A percentile compares a stretch with the other conserved stretches of the same genome.
Conservation (phyloP, 306 rosid species). For the Lathyrus tuberosus region DNA sequence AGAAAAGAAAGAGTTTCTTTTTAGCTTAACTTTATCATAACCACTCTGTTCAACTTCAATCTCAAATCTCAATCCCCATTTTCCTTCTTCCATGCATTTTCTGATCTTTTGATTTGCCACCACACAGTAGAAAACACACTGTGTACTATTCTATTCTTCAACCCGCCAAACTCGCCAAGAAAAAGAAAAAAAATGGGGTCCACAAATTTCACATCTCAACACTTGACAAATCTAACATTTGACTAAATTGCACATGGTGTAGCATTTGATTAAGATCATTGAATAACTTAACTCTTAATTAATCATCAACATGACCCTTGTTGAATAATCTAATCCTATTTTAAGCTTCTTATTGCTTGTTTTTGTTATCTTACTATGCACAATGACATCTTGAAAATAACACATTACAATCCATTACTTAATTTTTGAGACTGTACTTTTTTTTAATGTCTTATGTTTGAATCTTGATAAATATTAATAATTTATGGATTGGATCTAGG, state of each 20-base stretch:
- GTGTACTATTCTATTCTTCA: neutral
- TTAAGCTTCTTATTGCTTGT: conserved; percentile 43
- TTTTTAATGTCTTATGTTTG: no score
- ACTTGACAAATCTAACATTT: neutral
- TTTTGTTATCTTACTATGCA: conserved; percentile 6
- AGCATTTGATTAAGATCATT: neutral
- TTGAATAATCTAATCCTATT: conserved; percentile 24
- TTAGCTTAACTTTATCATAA: neutral
- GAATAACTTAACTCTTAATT: neutral
- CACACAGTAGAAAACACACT: conserved; percentile 29
- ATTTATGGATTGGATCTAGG: no score
- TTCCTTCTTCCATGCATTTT: conserved; percentile 14
- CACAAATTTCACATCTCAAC: conserved; percentile 28
- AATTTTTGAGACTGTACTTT: no score
- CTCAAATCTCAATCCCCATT: neutral
- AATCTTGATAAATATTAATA: no score
- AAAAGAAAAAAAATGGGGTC: neutral
- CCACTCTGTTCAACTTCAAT: neutral
- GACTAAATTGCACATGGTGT: neutral
- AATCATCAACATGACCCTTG: conserved; percentile 31
- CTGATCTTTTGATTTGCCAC: neutral
- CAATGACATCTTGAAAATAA: conserved; percentile 25
- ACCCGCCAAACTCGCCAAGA: conserved; percentile 9
- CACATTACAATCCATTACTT: neutral
- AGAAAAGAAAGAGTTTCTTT: neutral